These are phyloP conservation scores for Annona cherimola DNA, from an alignment of 164 flowering plant species.

Conservation along the genomic window DNA sequence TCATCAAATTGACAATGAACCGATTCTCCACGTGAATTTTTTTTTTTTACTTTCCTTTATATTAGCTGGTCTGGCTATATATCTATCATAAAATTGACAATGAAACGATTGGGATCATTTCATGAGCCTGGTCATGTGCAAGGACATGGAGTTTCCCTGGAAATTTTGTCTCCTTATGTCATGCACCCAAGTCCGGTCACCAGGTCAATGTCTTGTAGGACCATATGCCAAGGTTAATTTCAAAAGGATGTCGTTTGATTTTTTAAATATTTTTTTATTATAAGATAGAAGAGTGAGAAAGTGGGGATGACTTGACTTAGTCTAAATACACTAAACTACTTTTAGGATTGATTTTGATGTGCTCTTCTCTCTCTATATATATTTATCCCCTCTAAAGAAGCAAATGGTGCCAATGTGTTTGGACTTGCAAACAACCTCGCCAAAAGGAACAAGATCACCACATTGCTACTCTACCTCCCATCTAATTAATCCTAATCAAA, in stretches of 20 bases:
- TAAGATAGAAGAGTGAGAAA: neutral
- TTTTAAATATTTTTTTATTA: neutral
- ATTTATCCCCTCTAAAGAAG: constrained; percentile 1
- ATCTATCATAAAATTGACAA: too few species aligned
- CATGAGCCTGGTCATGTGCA: too few species aligned
- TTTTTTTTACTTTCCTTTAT: too few species aligned
- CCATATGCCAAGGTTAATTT: neutral
- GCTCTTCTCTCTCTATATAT: neutral
- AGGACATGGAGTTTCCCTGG: too few species aligned
- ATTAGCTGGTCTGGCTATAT: too few species aligned
- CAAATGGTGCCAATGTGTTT: constrained; percentile 5
- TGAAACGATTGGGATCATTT: too few species aligned
- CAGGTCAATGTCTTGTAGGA: neutral
- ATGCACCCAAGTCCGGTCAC: neutral
- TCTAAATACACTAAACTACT: neutral
- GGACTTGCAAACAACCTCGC: constrained; percentile 3
- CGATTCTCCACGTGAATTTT: too few species aligned
- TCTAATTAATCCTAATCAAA: neutral
- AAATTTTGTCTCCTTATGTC: neutral
- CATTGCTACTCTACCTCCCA: neutral
- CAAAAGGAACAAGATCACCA: constrained; percentile 3
- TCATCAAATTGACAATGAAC: too few species aligned
- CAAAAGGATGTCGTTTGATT: neutral
- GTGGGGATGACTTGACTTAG: too few species aligned
- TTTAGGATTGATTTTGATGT: neutral